Conservation (phyloP, 225 moss, liverwort and hornwort genomes). For the Asterella californica region DNA sequence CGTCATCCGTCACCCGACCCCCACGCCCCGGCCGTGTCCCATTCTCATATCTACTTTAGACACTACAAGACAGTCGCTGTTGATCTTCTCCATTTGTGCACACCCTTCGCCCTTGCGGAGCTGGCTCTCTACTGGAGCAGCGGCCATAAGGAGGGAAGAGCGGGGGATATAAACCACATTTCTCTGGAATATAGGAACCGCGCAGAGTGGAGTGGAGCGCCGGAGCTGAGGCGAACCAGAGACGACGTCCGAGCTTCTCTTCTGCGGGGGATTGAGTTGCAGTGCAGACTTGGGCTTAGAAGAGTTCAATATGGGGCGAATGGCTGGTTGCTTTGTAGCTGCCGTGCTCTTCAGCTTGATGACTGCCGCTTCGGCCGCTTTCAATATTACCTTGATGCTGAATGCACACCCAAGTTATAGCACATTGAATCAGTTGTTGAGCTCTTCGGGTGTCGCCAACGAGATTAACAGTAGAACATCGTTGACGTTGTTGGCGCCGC, state of each 20-base stretch:
- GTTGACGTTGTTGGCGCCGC: constrained; percentile 34
- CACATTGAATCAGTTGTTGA: constrained; percentile 22
- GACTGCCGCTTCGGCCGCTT: background rate
- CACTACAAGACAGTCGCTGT: too few species aligned
- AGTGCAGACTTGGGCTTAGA: background rate
- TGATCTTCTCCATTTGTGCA: too few species aligned
- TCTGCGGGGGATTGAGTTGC: background rate
- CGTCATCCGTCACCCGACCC: background rate
- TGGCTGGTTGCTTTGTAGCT: background rate
- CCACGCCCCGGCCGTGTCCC: background rate
- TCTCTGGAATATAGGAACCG: background rate
- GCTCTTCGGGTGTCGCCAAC: constrained; percentile 28
- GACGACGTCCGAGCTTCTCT: background rate
- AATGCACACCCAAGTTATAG: constrained; percentile 30
- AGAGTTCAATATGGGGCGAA: constrained; percentile 16
- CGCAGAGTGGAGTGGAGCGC: background rate
- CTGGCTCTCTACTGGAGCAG: too few species aligned
- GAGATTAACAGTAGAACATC: constrained; percentile 52
- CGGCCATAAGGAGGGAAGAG: too few species aligned
- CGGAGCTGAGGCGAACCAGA: background rate
- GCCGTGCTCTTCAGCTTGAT: constrained; percentile 17
- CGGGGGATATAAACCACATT: too few species aligned
- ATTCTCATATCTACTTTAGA: background rate
- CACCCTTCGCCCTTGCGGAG: background rate
- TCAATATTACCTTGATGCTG: constrained; percentile 33